These are phyloP conservation scores for Nectriaceae sp. DNA, from an alignment of 2,329 filamentous ascomycete genomes.

Conservation along the genomic window DNA sequence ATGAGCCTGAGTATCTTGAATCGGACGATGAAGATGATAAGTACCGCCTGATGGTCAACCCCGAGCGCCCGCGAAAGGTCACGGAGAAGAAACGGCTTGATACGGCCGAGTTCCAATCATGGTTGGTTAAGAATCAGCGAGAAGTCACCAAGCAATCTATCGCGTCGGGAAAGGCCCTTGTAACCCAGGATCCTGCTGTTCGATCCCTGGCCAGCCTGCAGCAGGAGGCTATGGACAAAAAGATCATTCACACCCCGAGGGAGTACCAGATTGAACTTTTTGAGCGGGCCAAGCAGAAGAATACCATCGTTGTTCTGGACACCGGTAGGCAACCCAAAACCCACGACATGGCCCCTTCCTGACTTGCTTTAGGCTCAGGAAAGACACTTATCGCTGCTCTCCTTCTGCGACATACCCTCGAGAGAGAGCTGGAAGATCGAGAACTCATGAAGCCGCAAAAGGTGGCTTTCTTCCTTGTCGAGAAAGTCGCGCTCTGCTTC, in stretches of 20 bases:
- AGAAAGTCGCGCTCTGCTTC: slow-evolving; percentile 86
- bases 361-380: slow-evolving; percentile 65
- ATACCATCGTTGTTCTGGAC: slow-evolving; percentile 90
- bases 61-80: slow-evolving; percentile 37
- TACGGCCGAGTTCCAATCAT: slow-evolving; percentile 50
- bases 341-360: no score
- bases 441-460: slow-evolving; percentile 59
- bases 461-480: slow-evolving; percentile 85
- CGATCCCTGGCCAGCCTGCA: slow-evolving; percentile 37
- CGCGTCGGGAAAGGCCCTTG: no score
- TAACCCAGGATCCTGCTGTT: slow-evolving; percentile 28
- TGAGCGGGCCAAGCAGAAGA: slow-evolving; percentile 79
- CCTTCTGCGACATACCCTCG: slow-evolving; percentile 74
- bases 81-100: slow-evolving; percentile 52
- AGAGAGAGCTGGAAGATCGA: slow-evolving; percentile 74
- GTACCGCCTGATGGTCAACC: slow-evolving; percentile 32
- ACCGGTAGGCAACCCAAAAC: slow-evolving; percentile 60
- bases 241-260: slow-evolving; percentile 74
- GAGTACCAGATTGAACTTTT: slow-evolving; percentile 94
- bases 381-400: slow-evolving; percentile 96
- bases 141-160: slow-evolving; percentile 34
- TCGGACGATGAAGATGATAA: slow-evolving; percentile 26
- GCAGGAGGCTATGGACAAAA: slow-evolving; percentile 39
- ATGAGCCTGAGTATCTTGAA: slow-evolving; percentile 15
- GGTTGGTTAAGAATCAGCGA: slow-evolving; percentile 38